Percentiles rank a stretch among this genome's conserved stretches.
These are phyloP conservation scores for Pseudoperonospora humuli DNA, from an alignment of 352 stramenopile species.

Conservation along the genomic window DNA sequence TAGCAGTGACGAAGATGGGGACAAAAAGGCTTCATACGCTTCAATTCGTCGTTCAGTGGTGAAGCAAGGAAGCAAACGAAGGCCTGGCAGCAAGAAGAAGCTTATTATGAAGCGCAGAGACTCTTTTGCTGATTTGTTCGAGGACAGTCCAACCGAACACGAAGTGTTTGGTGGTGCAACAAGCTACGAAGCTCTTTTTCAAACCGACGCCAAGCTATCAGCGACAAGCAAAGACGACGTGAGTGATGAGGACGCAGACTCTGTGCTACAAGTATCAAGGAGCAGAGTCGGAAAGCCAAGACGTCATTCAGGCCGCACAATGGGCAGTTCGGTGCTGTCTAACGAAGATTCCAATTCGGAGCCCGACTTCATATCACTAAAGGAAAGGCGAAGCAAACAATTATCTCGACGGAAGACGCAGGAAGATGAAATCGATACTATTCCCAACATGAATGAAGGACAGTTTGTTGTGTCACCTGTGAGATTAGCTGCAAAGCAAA, in stretches of 20 bases:
- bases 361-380: conserved; percentile 14
- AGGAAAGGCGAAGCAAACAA: conserved; percentile 10
- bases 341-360: conserved; percentile 13
- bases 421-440: conserved; percentile 1
- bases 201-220: conserved; percentile 7
- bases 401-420: conserved; percentile 2
- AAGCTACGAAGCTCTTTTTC: conserved; percentile 57
- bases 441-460: conserved; percentile 1
- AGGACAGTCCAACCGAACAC: conserved; percentile 31
- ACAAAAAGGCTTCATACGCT: conserved; percentile 13
- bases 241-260: conserved; percentile 9
- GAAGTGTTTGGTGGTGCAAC: conserved; percentile 18
- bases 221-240: conserved; percentile 14
- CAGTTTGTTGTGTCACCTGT: neutral
- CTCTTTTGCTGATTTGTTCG: conserved; percentile 73
- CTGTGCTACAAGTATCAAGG: conserved; percentile 4
- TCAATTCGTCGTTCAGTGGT: conserved; percentile 1
- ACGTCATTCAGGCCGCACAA: conserved; percentile 15
- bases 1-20: conserved; percentile 38
- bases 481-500: conserved; percentile 1
- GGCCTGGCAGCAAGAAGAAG: conserved; percentile 18
- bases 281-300: conserved; percentile 4
- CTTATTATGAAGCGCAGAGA: conserved; percentile 34
- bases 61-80: conserved; percentile 8
- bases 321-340: conserved; percentile 1